Conservation (phyloP, 352 stramenopile species). For the Phytophthora rubi region DNA sequence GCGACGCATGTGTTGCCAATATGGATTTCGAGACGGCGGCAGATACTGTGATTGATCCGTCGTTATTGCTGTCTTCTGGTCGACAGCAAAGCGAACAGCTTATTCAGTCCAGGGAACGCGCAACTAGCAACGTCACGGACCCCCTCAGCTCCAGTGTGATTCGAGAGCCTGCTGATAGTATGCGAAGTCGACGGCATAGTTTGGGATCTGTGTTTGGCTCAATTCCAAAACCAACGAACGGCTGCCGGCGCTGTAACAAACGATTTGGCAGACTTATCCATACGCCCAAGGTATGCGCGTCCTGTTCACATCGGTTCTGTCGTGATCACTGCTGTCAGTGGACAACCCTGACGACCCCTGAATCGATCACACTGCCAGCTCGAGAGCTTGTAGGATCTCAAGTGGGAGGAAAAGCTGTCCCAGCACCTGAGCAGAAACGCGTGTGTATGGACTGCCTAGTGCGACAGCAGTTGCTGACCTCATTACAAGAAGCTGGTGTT, state of each 20-base stretch:
- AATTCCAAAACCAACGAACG: constrained; percentile 15
- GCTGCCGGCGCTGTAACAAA: constrained; percentile 52
- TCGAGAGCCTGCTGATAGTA: constrained; percentile 3
- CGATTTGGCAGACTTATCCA: constrained; percentile 53
- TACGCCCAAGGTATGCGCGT: constrained; percentile 54
- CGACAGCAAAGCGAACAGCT: constrained; percentile 11
- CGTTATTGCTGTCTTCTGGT: constrained; percentile 12
- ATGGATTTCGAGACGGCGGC: constrained; percentile 27
- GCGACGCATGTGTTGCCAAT: constrained; percentile 20
- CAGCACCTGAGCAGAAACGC: constrained; percentile 18
- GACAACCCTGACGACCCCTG: constrained; percentile 26
- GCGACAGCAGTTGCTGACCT: constrained; percentile 57
- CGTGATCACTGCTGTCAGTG: constrained; percentile 49
- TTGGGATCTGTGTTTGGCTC: constrained; percentile 23
- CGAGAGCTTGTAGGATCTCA: constrained; percentile 10
- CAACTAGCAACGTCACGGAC: constrained; percentile 28
- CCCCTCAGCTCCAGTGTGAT: constrained; percentile 27
- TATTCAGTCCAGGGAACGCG: constrained; percentile 11
- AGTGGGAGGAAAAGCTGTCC: constrained; percentile 6
- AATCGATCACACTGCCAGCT: constrained; percentile 18
- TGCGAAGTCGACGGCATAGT: constrained; percentile 27
- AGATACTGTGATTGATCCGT: constrained; percentile 26
- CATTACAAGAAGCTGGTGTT: constrained; percentile 40
- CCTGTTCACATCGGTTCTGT: constrained; percentile 58
- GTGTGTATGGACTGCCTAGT: constrained; percentile 65